These are phyloP conservation scores for Candida ipomoeae DNA, from an alignment of 805 yeast genomes.

Conservation along the genomic window DNA sequence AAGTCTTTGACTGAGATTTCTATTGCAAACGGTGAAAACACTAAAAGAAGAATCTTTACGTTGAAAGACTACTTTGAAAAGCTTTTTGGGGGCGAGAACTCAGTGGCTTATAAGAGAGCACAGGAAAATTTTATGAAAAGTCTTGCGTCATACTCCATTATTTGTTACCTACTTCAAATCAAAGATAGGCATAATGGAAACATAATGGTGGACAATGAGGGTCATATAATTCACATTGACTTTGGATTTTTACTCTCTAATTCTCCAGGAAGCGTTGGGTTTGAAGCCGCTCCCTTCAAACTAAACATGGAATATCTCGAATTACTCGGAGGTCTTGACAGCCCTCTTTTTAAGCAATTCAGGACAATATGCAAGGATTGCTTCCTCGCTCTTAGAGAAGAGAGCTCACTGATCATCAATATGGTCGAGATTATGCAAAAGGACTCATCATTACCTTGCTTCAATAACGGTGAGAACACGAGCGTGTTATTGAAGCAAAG, in stretches of 20 bases:
- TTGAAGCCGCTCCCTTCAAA: slow-evolving; percentile 97
- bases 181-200: slow-evolving; percentile 98
- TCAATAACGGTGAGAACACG: slow-evolving; percentile 81
- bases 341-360: slow-evolving; percentile 58
- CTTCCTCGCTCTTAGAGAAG: slow-evolving; percentile 51
- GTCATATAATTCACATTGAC: slow-evolving; percentile 92
- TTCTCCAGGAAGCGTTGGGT: slow-evolving; percentile 95
- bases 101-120: slow-evolving; percentile 61
- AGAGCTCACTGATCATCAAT: slow-evolving; percentile 56
- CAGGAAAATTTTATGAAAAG: slow-evolving; percentile 83
- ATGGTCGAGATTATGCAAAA: slow-evolving; percentile 93
- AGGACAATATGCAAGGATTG: slow-evolving; percentile 62
- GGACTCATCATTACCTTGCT: slow-evolving; percentile 88
- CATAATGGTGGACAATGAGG: slow-evolving; percentile 93
- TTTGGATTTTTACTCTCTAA: slow-evolving; percentile 56
- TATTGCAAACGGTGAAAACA: slow-evolving; percentile 60
- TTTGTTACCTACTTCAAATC: slow-evolving; percentile 85
- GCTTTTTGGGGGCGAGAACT: slow-evolving; percentile 63
- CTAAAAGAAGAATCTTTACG: slow-evolving; percentile 66
- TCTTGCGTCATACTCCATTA: slow-evolving; percentile 86
- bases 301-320: slow-evolving; percentile 87
- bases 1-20: slow-evolving; percentile 82
- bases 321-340: slow-evolving; percentile 72
- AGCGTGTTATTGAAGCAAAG: slow-evolving; percentile 75
- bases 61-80: slow-evolving; percentile 73